Base-by-base conservation (phyloP, 2,329 filamentous ascomycete species). In the Endothia cerciana region DNA sequence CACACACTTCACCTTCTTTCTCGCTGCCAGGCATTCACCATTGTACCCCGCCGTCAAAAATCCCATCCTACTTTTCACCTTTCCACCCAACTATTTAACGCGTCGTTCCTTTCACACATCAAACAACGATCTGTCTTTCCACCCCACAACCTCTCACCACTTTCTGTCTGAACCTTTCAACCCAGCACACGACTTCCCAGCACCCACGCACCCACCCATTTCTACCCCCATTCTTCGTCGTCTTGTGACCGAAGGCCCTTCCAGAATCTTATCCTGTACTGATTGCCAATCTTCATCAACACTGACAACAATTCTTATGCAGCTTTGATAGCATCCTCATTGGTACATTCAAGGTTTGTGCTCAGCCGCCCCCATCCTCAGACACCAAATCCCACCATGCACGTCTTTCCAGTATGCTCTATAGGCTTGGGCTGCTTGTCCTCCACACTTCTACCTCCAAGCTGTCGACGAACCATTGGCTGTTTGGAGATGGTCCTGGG, bases 241-340 rank as follows among this genome's bases (percentile, higher is more conserved):
- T 19, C 22, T 51, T 40, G 19, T 58, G 22, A 2, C 38, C 56
- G 13, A 22, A 25, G 7, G 7, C 22, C 15, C 57, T 30, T 25
- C 19, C 6, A 22, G 7, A 11, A 28, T 28, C 17, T 51, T 30
- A 17, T 17, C 22, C 2, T 51, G 47, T 55, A 55, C 10, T 22
- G 30, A 1, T 55, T 30, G 15, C 30, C 19, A 22, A 33, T 6
- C 5, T 22, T 55, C 7, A 36, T 36, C 51, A 36, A 22, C 3
- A 55, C 51, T 55, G 15, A 55, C 51, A 33, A 6, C n/a, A 13
- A 22, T 47, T 64, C 33, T 59, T 36, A 36, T 36, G 0, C 63
- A 68, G 65, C 63, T 65, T 66, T 66, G 60, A 64, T 36, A 68
- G 51, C 51, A 68, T 68, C 64, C 49, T 56, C 60, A 63, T 66